Evolutionary conservation across 768 basidiomycete species (phyloP).

Genomic region (Ramaria sp.): DNA sequence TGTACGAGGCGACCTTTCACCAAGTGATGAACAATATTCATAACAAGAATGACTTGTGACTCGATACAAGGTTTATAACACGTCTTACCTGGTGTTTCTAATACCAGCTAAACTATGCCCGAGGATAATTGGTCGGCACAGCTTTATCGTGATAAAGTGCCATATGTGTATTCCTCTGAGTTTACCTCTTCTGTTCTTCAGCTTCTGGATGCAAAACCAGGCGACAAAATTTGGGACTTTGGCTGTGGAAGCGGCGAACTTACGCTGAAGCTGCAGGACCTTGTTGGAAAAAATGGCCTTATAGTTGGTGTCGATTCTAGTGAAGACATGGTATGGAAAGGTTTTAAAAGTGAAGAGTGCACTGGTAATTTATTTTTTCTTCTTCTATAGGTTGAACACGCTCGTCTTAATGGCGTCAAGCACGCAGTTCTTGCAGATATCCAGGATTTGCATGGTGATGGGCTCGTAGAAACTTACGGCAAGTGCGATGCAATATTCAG

Average conservation of each 20-base stretch:
- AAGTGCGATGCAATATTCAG: constrained; percentile 70
- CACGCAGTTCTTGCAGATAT: constrained; percentile 43
- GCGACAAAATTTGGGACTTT: constrained; percentile 63
- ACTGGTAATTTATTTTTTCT: background rate
- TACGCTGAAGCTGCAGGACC: constrained; percentile 41
- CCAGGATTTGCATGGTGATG: constrained; percentile 23
- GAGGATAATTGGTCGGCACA: constrained; percentile 44
- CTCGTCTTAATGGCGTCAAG: constrained; percentile 33
- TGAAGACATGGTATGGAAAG: constrained; percentile 49
- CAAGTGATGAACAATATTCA: no score
- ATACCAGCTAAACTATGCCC: background rate
- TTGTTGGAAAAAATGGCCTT: constrained; percentile 38
- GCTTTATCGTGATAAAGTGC: constrained; percentile 49
- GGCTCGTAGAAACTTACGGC: constrained; percentile 23
- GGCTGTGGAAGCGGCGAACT: constrained; percentile 82
- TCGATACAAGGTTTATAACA: no score
- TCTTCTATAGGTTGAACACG: constrained; percentile 38
- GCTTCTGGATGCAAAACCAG: constrained; percentile 49
- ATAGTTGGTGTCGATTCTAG: constrained; percentile 65
- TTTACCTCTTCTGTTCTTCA: constrained; percentile 38
- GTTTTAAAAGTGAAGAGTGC: background rate
- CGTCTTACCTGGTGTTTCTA: no score
- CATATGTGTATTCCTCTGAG: constrained; percentile 53
- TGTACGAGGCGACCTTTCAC: no score
- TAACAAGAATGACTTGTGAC: no score